Percentiles rank a stretch among this genome's conserved stretches.
These are phyloP conservation scores for Isabelozyma rhagii DNA, from an alignment of 805 yeast species.

Conservation along the genomic window DNA sequence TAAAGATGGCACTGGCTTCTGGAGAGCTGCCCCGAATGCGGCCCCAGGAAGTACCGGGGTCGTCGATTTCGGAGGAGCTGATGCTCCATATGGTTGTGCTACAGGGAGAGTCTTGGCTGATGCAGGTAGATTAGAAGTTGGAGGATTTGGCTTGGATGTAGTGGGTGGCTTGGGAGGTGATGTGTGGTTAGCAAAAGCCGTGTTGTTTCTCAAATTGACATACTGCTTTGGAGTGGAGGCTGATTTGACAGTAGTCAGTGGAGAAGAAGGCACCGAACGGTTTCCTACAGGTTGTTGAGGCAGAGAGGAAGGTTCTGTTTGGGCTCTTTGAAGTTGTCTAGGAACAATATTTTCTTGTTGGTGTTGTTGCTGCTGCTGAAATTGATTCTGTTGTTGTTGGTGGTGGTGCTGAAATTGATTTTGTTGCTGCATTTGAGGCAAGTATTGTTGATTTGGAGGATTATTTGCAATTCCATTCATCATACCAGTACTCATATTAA, in stretches of 20 bases:
- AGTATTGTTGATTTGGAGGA: neutral
- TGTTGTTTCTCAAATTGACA: conserved; percentile 12
- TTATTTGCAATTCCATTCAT: neutral
- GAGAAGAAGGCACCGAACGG: conserved; percentile 5
- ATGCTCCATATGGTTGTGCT: neutral
- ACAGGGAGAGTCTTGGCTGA: neutral
- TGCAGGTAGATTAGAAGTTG: neutral
- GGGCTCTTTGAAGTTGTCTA: neutral
- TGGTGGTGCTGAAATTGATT: conserved; percentile 3
- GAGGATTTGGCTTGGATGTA: neutral
- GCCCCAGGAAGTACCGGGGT: neutral
- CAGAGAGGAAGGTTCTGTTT: neutral
- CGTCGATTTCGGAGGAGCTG: neutral
- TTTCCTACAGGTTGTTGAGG: conserved; percentile 1
- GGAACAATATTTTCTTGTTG: neutral
- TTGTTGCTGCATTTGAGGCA: conserved; percentile 35
- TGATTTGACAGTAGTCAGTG: neutral
- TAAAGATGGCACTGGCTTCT: too few species aligned
- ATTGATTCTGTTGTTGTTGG: conserved; percentile 2
- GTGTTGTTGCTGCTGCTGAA: conserved; percentile 5
- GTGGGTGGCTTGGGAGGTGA: neutral
- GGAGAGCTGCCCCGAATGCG: too few species aligned
- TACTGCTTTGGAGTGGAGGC: neutral
- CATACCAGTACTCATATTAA: neutral
- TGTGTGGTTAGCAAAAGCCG: conserved; percentile 14